A percentile compares a stretch with the other conserved stretches of the same genome.
phyloP scores from a whole-genome alignment of 2,329 filamentous ascomycete species.

The Botrytis hyacinthi region DNA sequence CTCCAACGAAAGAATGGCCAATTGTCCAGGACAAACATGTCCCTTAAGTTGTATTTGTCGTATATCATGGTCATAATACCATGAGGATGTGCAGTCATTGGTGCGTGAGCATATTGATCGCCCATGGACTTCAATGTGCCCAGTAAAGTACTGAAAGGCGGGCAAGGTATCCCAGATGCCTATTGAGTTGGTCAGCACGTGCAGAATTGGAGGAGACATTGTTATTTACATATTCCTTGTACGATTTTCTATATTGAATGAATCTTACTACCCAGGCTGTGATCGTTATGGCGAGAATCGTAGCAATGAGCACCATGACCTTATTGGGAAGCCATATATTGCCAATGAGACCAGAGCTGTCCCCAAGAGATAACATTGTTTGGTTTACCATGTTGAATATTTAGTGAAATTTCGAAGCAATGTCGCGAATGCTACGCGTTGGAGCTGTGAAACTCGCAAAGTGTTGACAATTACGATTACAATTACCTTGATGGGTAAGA shows the following conservation, averaged over 20 bases:
- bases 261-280: background rate
- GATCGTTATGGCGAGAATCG: background rate
- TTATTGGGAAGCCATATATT: background rate
- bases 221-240: conserved; percentile 5
- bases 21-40: conserved; percentile 18
- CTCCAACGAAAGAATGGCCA: conserved; percentile 18
- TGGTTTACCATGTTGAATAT: background rate
- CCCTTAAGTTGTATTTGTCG: conserved; percentile 6
- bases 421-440: background rate
- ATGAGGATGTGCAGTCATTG: conserved; percentile 15
- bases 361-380: background rate
- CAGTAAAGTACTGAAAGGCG: conserved; percentile 13
- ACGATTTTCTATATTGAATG: conserved; percentile 10
- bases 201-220: background rate
- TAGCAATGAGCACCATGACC: background rate
- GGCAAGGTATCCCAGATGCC: conserved; percentile 11
- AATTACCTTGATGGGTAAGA: background rate
- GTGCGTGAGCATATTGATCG: conserved; percentile 13
- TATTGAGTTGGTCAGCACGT: background rate
- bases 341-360: no score
- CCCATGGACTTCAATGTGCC: conserved; percentile 15
- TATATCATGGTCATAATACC: conserved; percentile 22
- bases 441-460: background rate
- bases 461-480: background rate
- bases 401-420: background rate